Conservation (phyloP, 768 basidiomycete species). For the Tricholoma sp. region DNA sequence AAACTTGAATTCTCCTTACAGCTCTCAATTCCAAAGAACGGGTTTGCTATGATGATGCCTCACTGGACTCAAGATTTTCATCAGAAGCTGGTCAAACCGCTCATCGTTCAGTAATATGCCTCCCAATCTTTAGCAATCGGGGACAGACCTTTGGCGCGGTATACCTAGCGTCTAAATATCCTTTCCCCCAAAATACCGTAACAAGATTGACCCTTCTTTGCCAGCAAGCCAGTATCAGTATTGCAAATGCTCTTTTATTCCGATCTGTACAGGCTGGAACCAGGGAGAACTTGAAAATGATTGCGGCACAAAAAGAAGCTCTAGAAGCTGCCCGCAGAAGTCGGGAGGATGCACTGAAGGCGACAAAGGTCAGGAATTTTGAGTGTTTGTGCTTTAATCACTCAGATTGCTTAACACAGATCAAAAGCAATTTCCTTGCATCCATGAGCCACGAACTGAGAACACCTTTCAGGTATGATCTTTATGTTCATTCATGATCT, state of each 20-base stretch:
- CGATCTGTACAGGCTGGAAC: conserved; percentile 71
- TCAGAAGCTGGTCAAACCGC: conserved; percentile 59
- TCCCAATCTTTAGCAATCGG: conserved; percentile 70
- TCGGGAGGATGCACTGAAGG: conserved; percentile 67
- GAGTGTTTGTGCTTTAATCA: not conserved
- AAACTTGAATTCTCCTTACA: conserved; percentile 19
- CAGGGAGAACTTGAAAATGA: conserved; percentile 72
- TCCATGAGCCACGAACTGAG: conserved; percentile 77
- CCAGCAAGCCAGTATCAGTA: conserved; percentile 73
- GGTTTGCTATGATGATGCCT: conserved; percentile 55
- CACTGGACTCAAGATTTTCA: conserved; percentile 61
- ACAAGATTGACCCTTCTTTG: conserved; percentile 60
- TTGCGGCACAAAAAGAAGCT: conserved; percentile 64
- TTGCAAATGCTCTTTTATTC: conserved; percentile 70
- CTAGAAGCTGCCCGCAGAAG: conserved; percentile 66
- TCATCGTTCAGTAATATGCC: conserved; percentile 58
- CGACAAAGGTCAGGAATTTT: conserved; percentile 50
- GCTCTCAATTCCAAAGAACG: conserved; percentile 64
- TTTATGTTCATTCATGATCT: not conserved
- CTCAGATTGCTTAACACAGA: conserved; percentile 32
- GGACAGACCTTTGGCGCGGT: conserved; percentile 72
- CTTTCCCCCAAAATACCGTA: conserved; percentile 56
- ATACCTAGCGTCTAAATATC: conserved; percentile 60
- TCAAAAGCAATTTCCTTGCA: conserved; percentile 73
- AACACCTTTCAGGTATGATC: conserved; percentile 64